These are phyloP conservation scores for Schizosaccharomyces japonicus DNA, from an alignment of 805 yeast genomes.

Conservation along the genomic window DNA sequence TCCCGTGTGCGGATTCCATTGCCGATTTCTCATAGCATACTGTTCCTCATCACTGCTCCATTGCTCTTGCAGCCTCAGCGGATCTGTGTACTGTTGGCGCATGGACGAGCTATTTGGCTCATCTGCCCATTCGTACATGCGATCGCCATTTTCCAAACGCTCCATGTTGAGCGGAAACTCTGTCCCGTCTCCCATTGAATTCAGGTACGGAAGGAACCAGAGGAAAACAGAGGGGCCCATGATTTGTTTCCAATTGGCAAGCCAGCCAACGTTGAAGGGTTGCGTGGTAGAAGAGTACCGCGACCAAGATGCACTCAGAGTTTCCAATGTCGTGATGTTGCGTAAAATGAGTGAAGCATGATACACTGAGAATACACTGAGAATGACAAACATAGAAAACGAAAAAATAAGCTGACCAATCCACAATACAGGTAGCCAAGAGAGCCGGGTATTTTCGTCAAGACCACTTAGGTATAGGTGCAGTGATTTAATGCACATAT, in stretches of 20 bases:
- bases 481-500: too few species aligned
- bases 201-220: neutral
- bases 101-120: neutral
- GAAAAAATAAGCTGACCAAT: neutral
- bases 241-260: neutral
- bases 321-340: neutral
- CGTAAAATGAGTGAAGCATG: neutral
- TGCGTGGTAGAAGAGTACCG: neutral
- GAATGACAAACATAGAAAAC: neutral
- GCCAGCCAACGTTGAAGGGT: constrained; percentile 1
- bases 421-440: neutral
- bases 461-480: neutral
- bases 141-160: neutral
- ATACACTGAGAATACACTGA: neutral
- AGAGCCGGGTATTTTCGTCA: neutral
- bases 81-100: too few species aligned
- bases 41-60: constrained; percentile 2
- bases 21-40: constrained; percentile 1
- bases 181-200: neutral
- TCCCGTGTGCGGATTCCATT: constrained; percentile 1
- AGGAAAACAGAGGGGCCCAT: neutral
- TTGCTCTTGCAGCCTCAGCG: too few species aligned
- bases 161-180: neutral
- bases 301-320: neutral
- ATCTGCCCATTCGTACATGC: neutral